phyloP scores from a whole-genome alignment of 805 yeast species.

The Yarrowia alimentaria region DNA sequence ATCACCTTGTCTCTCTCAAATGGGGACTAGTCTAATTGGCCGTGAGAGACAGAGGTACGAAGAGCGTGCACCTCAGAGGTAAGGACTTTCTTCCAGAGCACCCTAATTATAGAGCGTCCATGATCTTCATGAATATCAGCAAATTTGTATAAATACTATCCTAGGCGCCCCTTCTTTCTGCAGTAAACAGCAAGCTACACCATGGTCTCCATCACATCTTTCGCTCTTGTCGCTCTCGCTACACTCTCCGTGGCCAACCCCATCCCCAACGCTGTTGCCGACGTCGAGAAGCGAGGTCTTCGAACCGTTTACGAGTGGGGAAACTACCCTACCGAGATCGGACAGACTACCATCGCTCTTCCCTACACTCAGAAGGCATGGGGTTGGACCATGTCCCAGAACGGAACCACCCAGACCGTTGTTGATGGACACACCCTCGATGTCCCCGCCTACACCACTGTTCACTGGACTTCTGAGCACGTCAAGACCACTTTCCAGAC shows the following conservation, averaged over 20 bases:
- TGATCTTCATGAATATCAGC: too few relatives aligned
- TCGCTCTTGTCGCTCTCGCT: slow-evolving; percentile 10
- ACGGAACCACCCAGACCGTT: slow-evolving; percentile 9
- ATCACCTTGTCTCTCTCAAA: too few relatives aligned
- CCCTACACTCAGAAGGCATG: slow-evolving; percentile 19
- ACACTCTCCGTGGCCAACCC: slow-evolving; percentile 7
- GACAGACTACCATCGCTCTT: slow-evolving; percentile 10
- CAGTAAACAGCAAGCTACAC: too few relatives aligned
- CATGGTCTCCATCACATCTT: slow-evolving; percentile 5
- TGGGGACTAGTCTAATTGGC: too few relatives aligned
- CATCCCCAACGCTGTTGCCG: slow-evolving; percentile 9
- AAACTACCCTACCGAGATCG: slow-evolving; percentile 15
- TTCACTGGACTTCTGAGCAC: slow-evolving; percentile 6
- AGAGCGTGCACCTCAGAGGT: too few relatives aligned
- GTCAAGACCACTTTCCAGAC: slow-evolving; percentile 20
- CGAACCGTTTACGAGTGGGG: slow-evolving; percentile 21
- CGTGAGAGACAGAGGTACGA: too few relatives aligned
- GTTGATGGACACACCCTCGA: slow-evolving; percentile 3
- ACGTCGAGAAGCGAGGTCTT: slow-evolving; percentile 11
- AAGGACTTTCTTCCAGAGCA: too few relatives aligned
- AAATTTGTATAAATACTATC: too few relatives aligned
- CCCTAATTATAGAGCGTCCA: too few relatives aligned
- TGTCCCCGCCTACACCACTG: slow-evolving; percentile 12
- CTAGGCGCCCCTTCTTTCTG: too few relatives aligned
- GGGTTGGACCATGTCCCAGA: slow-evolving; percentile 17